A percentile compares a stretch with the other conserved stretches of the same genome.
Conservation (phyloP, 768 basidiomycete genomes). For the Gloeopeniophorella convolvens region DNA sequence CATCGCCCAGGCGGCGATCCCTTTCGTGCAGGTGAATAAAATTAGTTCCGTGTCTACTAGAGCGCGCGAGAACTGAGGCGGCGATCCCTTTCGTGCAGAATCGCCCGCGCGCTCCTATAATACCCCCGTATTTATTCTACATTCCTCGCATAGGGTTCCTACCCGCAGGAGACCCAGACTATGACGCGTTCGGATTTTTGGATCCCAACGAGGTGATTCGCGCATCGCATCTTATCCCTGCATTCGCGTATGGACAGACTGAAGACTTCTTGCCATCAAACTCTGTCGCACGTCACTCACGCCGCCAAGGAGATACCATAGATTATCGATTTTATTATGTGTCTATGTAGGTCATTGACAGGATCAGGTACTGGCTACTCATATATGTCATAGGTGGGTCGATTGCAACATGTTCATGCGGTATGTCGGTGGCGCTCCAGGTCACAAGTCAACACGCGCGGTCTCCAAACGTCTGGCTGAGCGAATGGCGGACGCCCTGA, state of each 20-base stretch:
- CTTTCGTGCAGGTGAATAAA: no score
- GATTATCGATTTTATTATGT: neutral
- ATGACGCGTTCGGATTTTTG: constrained; percentile 33
- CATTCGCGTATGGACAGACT: constrained; percentile 18
- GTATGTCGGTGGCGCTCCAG: neutral
- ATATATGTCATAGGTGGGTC: neutral
- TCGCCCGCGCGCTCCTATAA: no score
- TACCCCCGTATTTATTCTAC: no score
- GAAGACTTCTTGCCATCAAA: constrained; percentile 2
- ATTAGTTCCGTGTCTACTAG: no score
- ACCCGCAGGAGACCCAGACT: constrained; percentile 11
- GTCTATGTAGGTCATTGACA: neutral
- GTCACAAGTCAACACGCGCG: no score
- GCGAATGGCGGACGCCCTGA: no score
- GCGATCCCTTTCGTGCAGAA: no score
- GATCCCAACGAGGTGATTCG: constrained; percentile 30
- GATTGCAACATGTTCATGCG: constrained; percentile 5
- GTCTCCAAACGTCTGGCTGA: no score
- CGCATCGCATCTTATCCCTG: constrained; percentile 31
- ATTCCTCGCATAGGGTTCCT: constrained; percentile 24
- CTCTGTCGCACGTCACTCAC: neutral
- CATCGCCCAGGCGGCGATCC: no score
- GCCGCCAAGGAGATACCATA: constrained; percentile 19
- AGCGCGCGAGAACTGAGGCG: no score
- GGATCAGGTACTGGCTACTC: neutral